These are phyloP conservation scores for Aspergillus vadensis DNA, from an alignment of 2,329 filamentous ascomycete species.

Conservation along the genomic window DNA sequence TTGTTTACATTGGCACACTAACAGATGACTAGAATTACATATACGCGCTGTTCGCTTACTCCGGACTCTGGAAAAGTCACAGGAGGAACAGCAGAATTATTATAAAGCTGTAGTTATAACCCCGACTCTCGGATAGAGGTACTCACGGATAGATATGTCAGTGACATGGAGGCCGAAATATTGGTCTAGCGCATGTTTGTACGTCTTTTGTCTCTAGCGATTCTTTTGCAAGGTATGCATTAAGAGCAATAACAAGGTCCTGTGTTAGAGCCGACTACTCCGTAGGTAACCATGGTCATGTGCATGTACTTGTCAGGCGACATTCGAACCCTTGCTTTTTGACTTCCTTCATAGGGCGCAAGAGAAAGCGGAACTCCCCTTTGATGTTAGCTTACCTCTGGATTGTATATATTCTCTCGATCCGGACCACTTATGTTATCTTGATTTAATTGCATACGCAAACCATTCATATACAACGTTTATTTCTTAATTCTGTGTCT, in stretches of 20 bases:
- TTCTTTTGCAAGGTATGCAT: neutral
- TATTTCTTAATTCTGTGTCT: no score
- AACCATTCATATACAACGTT: no score
- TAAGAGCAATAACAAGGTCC: neutral
- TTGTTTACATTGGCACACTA: neutral
- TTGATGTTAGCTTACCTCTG: neutral
- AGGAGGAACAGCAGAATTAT: slow-evolving; percentile 60
- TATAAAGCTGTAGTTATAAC: slow-evolving; percentile 61
- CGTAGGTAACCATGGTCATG: neutral
- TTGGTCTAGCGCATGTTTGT: neutral
- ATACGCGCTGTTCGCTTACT: slow-evolving; percentile 66
- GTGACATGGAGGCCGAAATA: neutral
- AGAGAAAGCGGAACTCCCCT: neutral
- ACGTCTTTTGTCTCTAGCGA: neutral
- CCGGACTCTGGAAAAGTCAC: slow-evolving; percentile 65
- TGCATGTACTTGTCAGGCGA: neutral
- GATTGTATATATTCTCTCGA: no score
- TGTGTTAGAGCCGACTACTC: neutral
- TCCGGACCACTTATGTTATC: no score
- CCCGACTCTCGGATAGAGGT: slow-evolving; percentile 6
- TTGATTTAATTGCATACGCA: no score
- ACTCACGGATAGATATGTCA: neutral
- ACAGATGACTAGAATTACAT: slow-evolving; percentile 59
- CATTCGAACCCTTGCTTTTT: neutral
- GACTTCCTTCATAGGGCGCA: neutral